These are phyloP conservation scores for Tothia fuscella DNA, from an alignment of 2,329 filamentous ascomycete genomes.

Conservation along the genomic window DNA sequence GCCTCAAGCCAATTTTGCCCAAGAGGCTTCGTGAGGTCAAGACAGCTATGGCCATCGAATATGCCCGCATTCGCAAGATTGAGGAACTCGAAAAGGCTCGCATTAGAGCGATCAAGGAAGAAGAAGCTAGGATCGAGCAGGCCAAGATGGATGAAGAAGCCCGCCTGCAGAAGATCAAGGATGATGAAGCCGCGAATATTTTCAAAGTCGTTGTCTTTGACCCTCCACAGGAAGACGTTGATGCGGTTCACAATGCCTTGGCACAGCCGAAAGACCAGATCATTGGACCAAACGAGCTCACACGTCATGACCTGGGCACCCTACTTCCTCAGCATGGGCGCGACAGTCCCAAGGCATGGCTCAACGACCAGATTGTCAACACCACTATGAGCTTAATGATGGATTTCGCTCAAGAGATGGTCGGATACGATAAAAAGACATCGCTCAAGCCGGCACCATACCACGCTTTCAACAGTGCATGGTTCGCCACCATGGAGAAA, in stretches of 20 bases:
- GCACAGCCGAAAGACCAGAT: background rate
- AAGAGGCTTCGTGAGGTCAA: background rate
- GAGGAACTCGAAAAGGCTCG: background rate
- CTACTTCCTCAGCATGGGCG: conserved; percentile 30
- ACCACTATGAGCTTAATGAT: conserved; percentile 51
- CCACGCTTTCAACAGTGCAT: conserved; percentile 53
- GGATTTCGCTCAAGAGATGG: conserved; percentile 43
- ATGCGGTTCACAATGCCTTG: conserved; percentile 1
- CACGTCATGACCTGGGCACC: conserved; percentile 49
- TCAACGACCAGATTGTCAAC: conserved; percentile 69
- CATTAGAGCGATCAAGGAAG: conserved; percentile 8
- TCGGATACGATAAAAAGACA: conserved; percentile 37
- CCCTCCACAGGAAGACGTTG: conserved; percentile 1
- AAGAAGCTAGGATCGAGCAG: background rate
- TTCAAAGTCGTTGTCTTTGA: background rate
- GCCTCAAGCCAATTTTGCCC: background rate
- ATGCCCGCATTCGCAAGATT: background rate
- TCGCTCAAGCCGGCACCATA: conserved; percentile 48
- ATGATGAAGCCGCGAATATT: background rate
- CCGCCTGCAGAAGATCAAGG: background rate
- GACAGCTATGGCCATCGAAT: background rate
- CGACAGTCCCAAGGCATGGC: conserved; percentile 44
- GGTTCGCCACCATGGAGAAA: conserved; percentile 38
- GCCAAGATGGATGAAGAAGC: conserved; percentile 7
- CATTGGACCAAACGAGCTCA: conserved; percentile 28